These are phyloP conservation scores for Pyrenula aspistea DNA, from an alignment of 495 filamentous ascomycete genomes.

Conservation along the genomic window DNA sequence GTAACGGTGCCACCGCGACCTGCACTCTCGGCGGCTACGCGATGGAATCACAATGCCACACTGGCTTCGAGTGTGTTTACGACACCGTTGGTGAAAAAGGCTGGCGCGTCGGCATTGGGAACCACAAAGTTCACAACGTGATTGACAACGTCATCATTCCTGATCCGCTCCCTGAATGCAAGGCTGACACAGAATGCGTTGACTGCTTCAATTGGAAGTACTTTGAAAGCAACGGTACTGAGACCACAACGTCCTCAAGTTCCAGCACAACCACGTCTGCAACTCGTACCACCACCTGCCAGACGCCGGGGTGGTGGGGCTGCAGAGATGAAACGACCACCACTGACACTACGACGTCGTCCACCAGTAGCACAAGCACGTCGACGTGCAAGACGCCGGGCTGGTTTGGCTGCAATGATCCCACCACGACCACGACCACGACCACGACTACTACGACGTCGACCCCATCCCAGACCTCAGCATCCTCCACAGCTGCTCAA, in stretches of 20 bases:
- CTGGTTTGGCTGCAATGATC: constrained; percentile 41
- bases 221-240: constrained; percentile 78
- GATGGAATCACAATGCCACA: constrained; percentile 82
- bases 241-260: constrained; percentile 53
- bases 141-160: constrained; percentile 74
- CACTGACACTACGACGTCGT: constrained; percentile 34
- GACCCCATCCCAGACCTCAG: constrained; percentile 2
- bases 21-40: constrained; percentile 94
- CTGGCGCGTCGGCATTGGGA: constrained; percentile 76
- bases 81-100: constrained; percentile 83
- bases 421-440: constrained; percentile 20
- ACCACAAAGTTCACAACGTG: constrained; percentile 74
- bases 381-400: constrained; percentile 80
- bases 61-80: constrained; percentile 76
- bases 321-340: constrained; percentile 49
- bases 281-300: constrained; percentile 71
- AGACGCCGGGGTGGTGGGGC: constrained; percentile 71
- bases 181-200: constrained; percentile 60
- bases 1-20: constrained; percentile 74
- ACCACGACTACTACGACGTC: constrained; percentile 14
- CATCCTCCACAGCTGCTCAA: too few species aligned
- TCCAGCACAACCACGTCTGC: constrained; percentile 36
- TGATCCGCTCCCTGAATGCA: constrained; percentile 64
- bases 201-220: constrained; percentile 94
- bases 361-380: constrained; percentile 47